Evolutionary conservation across 2,329 filamentous ascomycete species (phyloP), one percentile per base, ranked within the genome.

Genomic region (Curvularia lunata): DNA sequence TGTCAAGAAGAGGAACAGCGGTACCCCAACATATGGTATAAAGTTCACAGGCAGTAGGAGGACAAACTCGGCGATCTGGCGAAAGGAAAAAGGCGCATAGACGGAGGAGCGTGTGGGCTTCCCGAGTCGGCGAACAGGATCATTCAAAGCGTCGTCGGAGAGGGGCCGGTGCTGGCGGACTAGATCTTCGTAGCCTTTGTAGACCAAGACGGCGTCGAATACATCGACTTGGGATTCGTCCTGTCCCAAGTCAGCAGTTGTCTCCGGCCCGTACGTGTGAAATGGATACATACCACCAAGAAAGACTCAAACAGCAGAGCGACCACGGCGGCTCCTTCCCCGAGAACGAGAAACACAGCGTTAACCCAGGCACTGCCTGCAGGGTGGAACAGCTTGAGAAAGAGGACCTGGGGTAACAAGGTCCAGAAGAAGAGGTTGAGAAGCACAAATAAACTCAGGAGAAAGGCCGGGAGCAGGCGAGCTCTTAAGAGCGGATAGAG

Each of bases 321-420:
- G 18, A 87, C 84, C 43, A 89, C 81, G 1, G 85, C 84, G 4
- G 85, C 83, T 9, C 85, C 85, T 74, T 88, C 85, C 9, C 84
- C 86, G 2, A 99, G 83, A 0, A 97, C 91, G 46, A 98, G 82
- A 62, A 98, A 88, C 0, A 91, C 87, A 2, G 90, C 92, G 68
- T 92, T 97, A 56, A 97, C 79, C 91, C 92, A 96, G n/a, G 95
- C 95, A 28, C 88, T 88, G 58, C 87, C 78, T 25, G 66, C 85
- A 21, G 90, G 90, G 69, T 98, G 93, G 75, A 97, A 98, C 65
- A 98, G 86, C 16, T 90, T 88, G 21, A 99, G 84, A 69, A 99
- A 91, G 1, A 91, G 91, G 54, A 92, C 92, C 74, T 98, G 91
- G 0, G 94, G 94, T 2, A 97, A 79, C 67, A 96, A 98, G 0